Evolutionary conservation across 768 basidiomycete species (phyloP), one percentile per base, ranked within the genome.

Genomic region (Sutorius australiensis): DNA sequence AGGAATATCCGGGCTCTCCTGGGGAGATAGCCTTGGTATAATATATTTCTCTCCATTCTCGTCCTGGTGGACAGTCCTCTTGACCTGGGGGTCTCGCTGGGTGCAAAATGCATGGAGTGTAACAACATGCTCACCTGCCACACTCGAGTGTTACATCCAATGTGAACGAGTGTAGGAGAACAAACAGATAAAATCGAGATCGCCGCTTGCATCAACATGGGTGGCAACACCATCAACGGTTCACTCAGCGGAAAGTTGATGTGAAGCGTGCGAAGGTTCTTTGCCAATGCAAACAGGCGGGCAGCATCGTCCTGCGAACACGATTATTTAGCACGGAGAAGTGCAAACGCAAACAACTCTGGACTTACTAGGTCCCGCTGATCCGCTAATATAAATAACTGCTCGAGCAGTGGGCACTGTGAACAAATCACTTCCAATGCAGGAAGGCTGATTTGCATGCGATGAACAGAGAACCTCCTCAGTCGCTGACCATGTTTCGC

Each of bases 71-170:
- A 80, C 70, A 14, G 57, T 60, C 36, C 79, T 72, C 49, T 73
- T 69, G 33, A 87, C 75, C 85, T 87, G 54, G 0, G 50, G 49
- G 33, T 37, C 48, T 17, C 9, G 49, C 30, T 45, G 36, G 60
- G 46, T 38, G 50, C 27, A 38, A 36, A 44, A 42, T 39, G 21
- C 36, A 28, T 36, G 16, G 8, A 31, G 14, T 11, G 46, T 14
- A 19, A 17, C 36, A 34, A 17, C 21, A 11, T 45, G 74, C 62
- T 64, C 53, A 87, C 89, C 76, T 86, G 79, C 83, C 85, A 89
- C 1, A 87, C 87, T 34, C 72, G 73, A 0, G 83, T 80, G 61
- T 83, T 84, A 58, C 81, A 83, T 5, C 89, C 89, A 56, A 91
- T 78, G 52, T 84, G 81, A 19, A 66, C 65, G 37, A 90, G 68